Evolutionary conservation across 2,329 filamentous ascomycete species (phyloP).

Genomic region (Diaporthe sp.): DNA sequence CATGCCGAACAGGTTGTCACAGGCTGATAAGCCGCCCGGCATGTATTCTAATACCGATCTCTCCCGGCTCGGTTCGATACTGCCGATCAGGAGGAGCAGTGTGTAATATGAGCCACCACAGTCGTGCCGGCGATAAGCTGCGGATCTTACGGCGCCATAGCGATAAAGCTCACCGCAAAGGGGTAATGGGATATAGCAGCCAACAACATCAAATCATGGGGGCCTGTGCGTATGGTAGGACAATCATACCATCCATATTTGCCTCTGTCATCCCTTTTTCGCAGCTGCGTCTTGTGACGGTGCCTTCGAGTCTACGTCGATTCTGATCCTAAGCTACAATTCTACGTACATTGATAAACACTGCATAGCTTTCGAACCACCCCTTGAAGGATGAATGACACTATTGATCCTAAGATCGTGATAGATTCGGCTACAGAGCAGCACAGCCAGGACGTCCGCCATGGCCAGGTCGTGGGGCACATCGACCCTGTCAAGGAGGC

Average conservation of each 20-base stretch:
- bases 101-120: slow-evolving; percentile 3
- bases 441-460: background rate
- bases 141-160: background rate
- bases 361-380: background rate
- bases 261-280: background rate
- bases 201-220: background rate
- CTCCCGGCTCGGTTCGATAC: background rate
- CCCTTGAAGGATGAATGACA: background rate
- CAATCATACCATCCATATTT: background rate
- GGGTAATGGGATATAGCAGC: background rate
- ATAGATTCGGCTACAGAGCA: background rate
- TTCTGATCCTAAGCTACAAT: background rate
- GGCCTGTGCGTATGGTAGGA: background rate
- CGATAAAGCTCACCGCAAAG: background rate
- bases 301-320: background rate
- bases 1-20: background rate
- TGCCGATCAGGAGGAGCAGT: background rate
- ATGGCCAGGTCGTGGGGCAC: background rate
- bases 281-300: background rate
- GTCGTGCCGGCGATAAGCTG: slow-evolving; percentile 6
- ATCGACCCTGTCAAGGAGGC: slow-evolving; percentile 39
- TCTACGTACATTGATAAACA: background rate
- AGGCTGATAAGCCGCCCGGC: slow-evolving; percentile 9
- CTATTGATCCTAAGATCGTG: background rate
- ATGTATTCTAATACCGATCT: slow-evolving; percentile 7